Percentiles rank a stretch among this genome's conserved stretches.
Conservation (phyloP, 2,329 filamentous ascomycete genomes). For the Cadophora malorum region DNA sequence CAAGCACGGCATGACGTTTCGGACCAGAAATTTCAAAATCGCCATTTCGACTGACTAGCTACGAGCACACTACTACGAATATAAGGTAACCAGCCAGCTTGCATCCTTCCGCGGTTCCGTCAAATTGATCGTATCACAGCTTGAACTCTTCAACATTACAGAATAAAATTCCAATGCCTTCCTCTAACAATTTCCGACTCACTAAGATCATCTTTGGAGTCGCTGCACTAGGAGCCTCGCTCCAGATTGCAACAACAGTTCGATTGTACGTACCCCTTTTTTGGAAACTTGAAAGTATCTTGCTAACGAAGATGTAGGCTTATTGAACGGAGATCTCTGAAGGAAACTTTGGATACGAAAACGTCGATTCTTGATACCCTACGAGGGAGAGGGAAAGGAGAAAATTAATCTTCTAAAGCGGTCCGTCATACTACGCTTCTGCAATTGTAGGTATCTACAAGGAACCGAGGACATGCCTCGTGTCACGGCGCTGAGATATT, state of each 20-base stretch:
- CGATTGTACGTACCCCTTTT: constrained; percentile 14
- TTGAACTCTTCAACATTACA: constrained; percentile 21
- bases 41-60: constrained; percentile 11
- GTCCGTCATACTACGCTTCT: constrained; percentile 10
- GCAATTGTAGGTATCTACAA: constrained; percentile 13
- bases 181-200: constrained; percentile 17
- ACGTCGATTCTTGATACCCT: constrained; percentile 19
- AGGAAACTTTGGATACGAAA: constrained; percentile 18
- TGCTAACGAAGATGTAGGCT: constrained; percentile 18
- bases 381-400: constrained; percentile 17
- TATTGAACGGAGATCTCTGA: constrained; percentile 18
- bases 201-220: constrained; percentile 17
- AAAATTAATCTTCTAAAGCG: constrained; percentile 18
- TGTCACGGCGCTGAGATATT: constrained; percentile 18
- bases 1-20: constrained; percentile 13
- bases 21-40: constrained; percentile 15
- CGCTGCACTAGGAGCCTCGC: constrained; percentile 18
- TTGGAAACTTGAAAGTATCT: constrained; percentile 14
- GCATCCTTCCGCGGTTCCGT: constrained; percentile 5
- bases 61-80: constrained; percentile 20
- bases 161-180: constrained; percentile 17
- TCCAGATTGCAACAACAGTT: constrained; percentile 20
- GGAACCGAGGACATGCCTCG: constrained; percentile 18
- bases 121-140: constrained; percentile 18
- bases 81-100: constrained; percentile 17